Evolutionary conservation across 345 rosid genomes (phyloP).

Genomic region (Diplotaxis tenuifolia): DNA sequence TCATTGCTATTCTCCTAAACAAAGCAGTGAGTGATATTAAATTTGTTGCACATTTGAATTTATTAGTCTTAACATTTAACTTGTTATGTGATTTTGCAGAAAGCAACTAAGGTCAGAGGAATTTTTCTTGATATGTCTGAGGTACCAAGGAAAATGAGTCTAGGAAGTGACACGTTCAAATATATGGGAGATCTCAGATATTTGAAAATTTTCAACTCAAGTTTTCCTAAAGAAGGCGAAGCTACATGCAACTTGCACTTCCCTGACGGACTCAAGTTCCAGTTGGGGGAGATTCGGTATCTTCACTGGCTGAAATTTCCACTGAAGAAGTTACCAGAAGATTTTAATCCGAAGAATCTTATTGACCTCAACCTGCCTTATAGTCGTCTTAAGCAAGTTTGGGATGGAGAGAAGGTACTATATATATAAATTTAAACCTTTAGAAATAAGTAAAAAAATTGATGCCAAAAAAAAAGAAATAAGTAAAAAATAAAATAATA

Average conservation of each 20-base stretch:
- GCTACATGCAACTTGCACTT: neutral
- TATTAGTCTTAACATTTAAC: neutral
- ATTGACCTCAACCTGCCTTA: conserved; percentile 23
- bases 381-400: conserved; percentile 28
- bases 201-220: conserved; percentile 21
- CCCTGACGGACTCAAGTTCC: conserved; percentile 15
- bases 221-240: neutral
- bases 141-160: neutral
- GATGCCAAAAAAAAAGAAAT: too few relatives aligned
- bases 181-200: conserved; percentile 31
- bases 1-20: neutral
- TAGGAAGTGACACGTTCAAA: conserved; percentile 13
- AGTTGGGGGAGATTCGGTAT: conserved; percentile 15
- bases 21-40: neutral
- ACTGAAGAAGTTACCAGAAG: conserved; percentile 10
- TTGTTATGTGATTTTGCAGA: conserved; percentile 10
- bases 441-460: too few relatives aligned
- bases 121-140: conserved; percentile 27
- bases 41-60: neutral
- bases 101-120: conserved; percentile 24
- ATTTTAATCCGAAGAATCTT: conserved; percentile 17
- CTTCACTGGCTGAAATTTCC: conserved; percentile 32
- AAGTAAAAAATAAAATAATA: too few relatives aligned
- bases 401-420: conserved; percentile 31
- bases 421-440: neutral